phyloP scores from a whole-genome alignment of 2,329 filamentous ascomycete genomes.

The Botrytis elliptica region DNA sequence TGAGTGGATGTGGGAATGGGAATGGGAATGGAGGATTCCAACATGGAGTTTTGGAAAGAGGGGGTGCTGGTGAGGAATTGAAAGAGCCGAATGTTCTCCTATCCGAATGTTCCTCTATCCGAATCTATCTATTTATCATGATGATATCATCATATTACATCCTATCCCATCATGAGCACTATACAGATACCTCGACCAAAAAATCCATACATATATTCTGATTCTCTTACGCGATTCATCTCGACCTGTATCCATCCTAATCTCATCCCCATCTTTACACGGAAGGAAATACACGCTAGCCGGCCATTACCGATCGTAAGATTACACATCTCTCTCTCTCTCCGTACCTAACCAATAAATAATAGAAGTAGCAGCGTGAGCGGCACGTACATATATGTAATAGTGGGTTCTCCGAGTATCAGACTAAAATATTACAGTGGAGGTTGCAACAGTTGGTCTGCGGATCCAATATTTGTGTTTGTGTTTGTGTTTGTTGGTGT shows the following conservation, averaged over 20 bases:
- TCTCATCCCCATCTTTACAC: too few species aligned
- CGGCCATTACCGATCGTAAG: too few species aligned
- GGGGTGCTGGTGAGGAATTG: not conserved
- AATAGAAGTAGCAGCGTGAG: too few species aligned
- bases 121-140: not conserved
- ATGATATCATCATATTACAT: not conserved
- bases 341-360: too few species aligned
- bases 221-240: not conserved
- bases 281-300: too few species aligned
- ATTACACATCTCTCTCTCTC: too few species aligned
- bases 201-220: too few species aligned
- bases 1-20: not conserved
- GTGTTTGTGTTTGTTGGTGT: not conserved
- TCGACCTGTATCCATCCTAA: too few species aligned
- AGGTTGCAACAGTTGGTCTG: not conserved
- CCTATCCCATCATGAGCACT: not conserved
- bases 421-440: not conserved
- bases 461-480: not conserved
- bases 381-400: not conserved
- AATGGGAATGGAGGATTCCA: not conserved
- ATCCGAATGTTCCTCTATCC: not conserved
- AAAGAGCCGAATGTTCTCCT: not conserved
- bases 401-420: not conserved
- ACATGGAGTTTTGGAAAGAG: not conserved
- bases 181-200: not conserved